phyloP scores from a whole-genome alignment of 805 yeast species.

The Kregervanrija fluxuum region DNA sequence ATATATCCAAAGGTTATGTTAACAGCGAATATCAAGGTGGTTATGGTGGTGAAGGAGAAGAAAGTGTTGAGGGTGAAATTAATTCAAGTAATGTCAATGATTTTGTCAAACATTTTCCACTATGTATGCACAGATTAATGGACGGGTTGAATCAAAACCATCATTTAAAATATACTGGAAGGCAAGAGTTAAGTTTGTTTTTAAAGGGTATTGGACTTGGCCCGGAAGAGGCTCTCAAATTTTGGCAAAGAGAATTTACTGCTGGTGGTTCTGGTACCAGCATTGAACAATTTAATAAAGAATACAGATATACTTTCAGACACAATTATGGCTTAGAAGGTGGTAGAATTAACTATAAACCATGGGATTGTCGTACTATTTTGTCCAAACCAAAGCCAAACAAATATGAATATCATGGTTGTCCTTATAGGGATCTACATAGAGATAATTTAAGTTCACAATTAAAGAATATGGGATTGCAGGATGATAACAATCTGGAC shows the following conservation, averaged over 20 bases:
- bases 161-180: slow-evolving; percentile 75
- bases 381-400: slow-evolving; percentile 64
- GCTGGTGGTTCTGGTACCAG: slow-evolving; percentile 39
- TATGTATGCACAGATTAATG: slow-evolving; percentile 60
- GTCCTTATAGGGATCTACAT: slow-evolving; percentile 79
- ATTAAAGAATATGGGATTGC: slow-evolving; percentile 58
- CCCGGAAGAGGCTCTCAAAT: slow-evolving; percentile 80
- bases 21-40: slow-evolving; percentile 36
- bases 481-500: slow-evolving; percentile 41
- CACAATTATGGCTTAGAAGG: slow-evolving; percentile 94
- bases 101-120: slow-evolving; percentile 63
- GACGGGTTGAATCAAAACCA: slow-evolving; percentile 49
- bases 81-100: slow-evolving; percentile 55
- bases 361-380: slow-evolving; percentile 79
- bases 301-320: slow-evolving; percentile 80
- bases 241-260: slow-evolving; percentile 76
- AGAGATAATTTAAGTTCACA: slow-evolving; percentile 53
- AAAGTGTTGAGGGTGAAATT: slow-evolving; percentile 34
- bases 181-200: slow-evolving; percentile 81
- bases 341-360: slow-evolving; percentile 73
- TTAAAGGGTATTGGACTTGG: slow-evolving; percentile 84
- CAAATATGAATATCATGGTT: slow-evolving; percentile 74
- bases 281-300: slow-evolving; percentile 75
- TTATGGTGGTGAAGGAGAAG: slow-evolving; percentile 5
- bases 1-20: slow-evolving; percentile 67